Base-by-base conservation (phyloP, 2,329 filamentous ascomycete genomes). In the Pseudopithomyces chartarum region DNA sequence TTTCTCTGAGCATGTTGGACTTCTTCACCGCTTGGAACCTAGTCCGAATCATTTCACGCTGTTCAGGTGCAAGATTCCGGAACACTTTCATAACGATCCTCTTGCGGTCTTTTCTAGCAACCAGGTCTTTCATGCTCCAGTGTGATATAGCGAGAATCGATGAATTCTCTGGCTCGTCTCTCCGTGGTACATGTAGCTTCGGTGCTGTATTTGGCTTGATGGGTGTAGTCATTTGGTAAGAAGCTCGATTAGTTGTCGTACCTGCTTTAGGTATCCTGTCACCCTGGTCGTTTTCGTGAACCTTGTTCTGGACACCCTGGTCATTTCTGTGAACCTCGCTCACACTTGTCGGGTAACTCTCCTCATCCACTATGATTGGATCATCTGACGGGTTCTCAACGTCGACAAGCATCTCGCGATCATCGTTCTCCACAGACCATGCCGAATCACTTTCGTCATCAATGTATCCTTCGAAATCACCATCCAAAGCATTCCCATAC, bases 21-120 rank as follows among this genome's bases (percentile, higher is more conserved):
- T 64, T 67, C 10, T 57, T 61, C 7, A 75, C 55, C 1, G 47
- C 45, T 2, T 33, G 49, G 6, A 74, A 43, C 11, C 71, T 63
- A 1, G 44, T 58, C 6, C 68, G 58, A 13, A 76, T 55, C 0
- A 49, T 58, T 26, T 71, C 69, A 7, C 62, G 58, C 6, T 69
- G 61, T 10, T 51, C 29, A 2, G 42, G n/a, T 10, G 20, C 50
- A 57, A 78, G 66, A 11, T 76, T 68, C 7, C 62, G 56, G 1
- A 83, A 63, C 1, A 77, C 59, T 50, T 80, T 79, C 47, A 81
- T 76, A 20, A 83, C 59, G 1, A 81, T 64, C 6, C 79, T 74
- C 38, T 78, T 75, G 11, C 80, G 70, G 58, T 84, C 80, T 8
- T 58, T 42, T 2, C 70, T 66, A 8, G 73, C 68, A 36, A 75